Conservation (phyloP, 2,329 filamentous ascomycete species). For the Lachnellula subtilissima region DNA sequence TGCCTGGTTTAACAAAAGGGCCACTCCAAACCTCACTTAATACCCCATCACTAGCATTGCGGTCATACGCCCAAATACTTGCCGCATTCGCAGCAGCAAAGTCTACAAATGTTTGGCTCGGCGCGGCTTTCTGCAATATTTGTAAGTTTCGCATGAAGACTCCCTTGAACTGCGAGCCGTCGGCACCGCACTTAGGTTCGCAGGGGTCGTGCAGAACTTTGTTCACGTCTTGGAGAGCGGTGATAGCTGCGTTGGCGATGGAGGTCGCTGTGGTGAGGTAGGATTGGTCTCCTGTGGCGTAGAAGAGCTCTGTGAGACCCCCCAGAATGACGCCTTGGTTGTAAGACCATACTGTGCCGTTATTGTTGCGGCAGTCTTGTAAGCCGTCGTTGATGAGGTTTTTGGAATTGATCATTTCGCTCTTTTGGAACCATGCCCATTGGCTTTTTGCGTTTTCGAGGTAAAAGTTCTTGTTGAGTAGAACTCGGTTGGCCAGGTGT, state of each 20-base stretch:
- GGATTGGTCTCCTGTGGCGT: slow-evolving; percentile 39
- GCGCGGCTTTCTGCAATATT: slow-evolving; percentile 44
- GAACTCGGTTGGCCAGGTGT: slow-evolving; percentile 50
- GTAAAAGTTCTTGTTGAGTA: slow-evolving; percentile 49
- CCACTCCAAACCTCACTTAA: slow-evolving; percentile 63
- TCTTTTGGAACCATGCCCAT: slow-evolving; percentile 46
- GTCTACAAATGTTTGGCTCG: slow-evolving; percentile 43
- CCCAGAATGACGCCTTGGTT: slow-evolving; percentile 59
- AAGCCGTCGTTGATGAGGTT: slow-evolving; percentile 52
- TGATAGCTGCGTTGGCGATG: slow-evolving; percentile 51
- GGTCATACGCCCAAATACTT: slow-evolving; percentile 59
- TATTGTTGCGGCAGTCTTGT: slow-evolving; percentile 44
- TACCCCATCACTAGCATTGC: slow-evolving; percentile 39
- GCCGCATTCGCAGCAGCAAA: slow-evolving; percentile 61
- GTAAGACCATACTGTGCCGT: slow-evolving; percentile 45
- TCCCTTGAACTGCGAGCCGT: slow-evolving; percentile 67
- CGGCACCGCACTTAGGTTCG: slow-evolving; percentile 42
- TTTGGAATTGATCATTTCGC: slow-evolving; percentile 43
- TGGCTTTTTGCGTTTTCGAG: slow-evolving; percentile 48
- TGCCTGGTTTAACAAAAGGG: slow-evolving; percentile 45
- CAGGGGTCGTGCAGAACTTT: slow-evolving; percentile 52
- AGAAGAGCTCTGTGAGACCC: slow-evolving; percentile 52
- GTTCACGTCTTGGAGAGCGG: slow-evolving; percentile 38
- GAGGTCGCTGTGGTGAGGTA: slow-evolving; percentile 42
- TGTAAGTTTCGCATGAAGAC: slow-evolving; percentile 63